Conservation (phyloP, 2,329 filamentous ascomycete genomes). For the Diplodia sapinea region DNA sequence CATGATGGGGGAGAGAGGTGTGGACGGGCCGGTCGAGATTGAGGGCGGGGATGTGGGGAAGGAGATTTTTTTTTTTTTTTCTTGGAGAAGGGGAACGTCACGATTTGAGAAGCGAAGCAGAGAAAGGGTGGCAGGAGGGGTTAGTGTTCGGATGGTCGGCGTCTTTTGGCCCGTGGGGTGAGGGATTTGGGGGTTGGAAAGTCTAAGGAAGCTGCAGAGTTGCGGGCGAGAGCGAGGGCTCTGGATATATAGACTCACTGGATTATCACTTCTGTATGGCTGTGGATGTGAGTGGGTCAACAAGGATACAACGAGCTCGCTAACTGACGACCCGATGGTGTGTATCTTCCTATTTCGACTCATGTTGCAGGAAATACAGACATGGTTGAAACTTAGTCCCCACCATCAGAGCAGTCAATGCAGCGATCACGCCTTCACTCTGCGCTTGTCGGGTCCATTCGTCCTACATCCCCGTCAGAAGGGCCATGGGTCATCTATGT, state of each 20-base stretch:
- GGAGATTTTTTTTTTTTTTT: too few species aligned
- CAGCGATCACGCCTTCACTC: neutral
- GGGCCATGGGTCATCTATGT: too few species aligned
- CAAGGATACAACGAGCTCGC: neutral
- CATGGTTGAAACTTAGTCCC: neutral
- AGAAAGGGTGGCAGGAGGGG: too few species aligned
- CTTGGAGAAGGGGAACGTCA: too few species aligned
- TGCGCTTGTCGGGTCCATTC: neutral
- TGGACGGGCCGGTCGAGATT: too few species aligned
- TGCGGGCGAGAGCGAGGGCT: neutral
- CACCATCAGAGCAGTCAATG: neutral
- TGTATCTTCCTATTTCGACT: neutral
- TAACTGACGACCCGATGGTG: neutral
- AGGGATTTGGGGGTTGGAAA: neutral
- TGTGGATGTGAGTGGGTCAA: neutral
- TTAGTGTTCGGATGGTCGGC: neutral
- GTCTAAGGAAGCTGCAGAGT: neutral
- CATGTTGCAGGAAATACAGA: neutral
- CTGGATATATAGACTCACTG: neutral
- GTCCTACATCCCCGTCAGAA: neutral
- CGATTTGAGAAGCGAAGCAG: too few species aligned
- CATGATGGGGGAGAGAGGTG: neutral
- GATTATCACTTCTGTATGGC: neutral
- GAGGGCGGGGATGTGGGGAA: too few species aligned
- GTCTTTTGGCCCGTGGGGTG: neutral